These are phyloP conservation scores for Eremochloa ophiuroides DNA, from an alignment of 176 grass and related monocot species.

Conservation along the genomic window DNA sequence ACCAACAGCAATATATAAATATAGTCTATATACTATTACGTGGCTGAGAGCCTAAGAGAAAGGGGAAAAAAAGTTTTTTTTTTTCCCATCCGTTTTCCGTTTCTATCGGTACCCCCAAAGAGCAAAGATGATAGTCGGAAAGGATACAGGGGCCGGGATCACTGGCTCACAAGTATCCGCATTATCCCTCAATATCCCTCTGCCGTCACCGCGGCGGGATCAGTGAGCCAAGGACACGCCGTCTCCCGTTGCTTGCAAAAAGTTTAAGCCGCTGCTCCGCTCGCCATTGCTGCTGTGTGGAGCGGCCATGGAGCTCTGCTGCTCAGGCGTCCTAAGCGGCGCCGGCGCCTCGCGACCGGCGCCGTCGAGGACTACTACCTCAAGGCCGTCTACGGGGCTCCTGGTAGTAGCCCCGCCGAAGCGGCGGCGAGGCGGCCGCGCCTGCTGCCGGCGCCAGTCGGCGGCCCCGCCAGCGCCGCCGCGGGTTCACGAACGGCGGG, in stretches of 20 bases:
- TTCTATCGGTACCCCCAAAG: too few species aligned
- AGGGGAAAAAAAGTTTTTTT: too few species aligned
- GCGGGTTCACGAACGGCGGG: neutral
- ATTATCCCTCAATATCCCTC: too few species aligned
- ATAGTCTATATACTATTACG: too few species aligned
- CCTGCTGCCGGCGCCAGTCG: neutral
- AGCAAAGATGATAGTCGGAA: neutral
- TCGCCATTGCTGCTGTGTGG: neutral
- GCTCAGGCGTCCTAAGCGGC: constrained; percentile 36
- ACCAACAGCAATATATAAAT: too few species aligned
- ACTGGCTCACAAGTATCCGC: too few species aligned
- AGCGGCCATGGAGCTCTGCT: constrained; percentile 46
- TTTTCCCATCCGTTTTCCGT: neutral
- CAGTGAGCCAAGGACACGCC: too few species aligned
- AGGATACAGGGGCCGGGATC: neutral
- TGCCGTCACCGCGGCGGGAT: too few species aligned
- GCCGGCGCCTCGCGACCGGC: neutral
- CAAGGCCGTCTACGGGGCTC: constrained; percentile 30
- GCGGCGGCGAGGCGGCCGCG: neutral
- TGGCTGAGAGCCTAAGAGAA: too few species aligned
- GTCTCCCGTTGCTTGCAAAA: neutral
- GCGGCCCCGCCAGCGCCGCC: neutral
- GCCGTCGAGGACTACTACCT: constrained; percentile 25
- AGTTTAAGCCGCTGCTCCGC: neutral
- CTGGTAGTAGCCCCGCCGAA: neutral